Base-by-base conservation (phyloP, 352 stramenopile species). In the Pythium biforme region DNA sequence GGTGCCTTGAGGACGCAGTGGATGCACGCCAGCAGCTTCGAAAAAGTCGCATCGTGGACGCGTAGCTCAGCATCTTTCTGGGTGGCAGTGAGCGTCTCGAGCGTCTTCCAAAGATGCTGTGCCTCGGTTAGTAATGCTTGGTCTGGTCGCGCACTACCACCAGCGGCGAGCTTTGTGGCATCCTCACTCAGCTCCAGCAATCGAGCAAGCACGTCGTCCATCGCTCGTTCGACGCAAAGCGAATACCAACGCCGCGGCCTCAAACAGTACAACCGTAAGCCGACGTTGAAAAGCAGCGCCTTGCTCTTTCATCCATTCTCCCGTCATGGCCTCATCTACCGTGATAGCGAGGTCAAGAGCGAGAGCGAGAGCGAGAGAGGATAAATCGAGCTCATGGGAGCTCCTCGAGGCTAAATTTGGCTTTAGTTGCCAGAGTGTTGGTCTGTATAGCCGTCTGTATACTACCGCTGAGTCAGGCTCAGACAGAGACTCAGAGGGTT, bases 91-190 rank as follows among this genome's bases (percentile, higher is more conserved):
- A 84, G 62, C 34, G 79, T 73, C 27, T 87, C 77, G 10, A 90
- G 62, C 14, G 77, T 73, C 11, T 71, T 70, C 81, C 81, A 90
- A 3, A 88, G 63, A 53, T 75, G 73, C n/a, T 74, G 72, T 3
- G 70, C 76, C 53, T 90, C 79, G 0, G 56, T 40, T 33, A 9
- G 69, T 55, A 23, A 73, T 68, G 15, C 56, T 56, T 17, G 55
- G 22, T 47, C 41, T 17, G 8, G 54, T 8, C 33, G 51, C 47
- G 37, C 37, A 8, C 17, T 14, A 14, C 1, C 37, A 4, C 11
- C 15, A 15, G 27, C 3, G 19, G 23, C 51, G 8, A 12, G 34
- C 11, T 6, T 55, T 4, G 37, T 17, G 15, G 37, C 62, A 25
- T 31, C 15, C 9, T 53, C 31, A 29, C 41, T 53, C 31, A 71